A percentile compares a stretch with the other conserved stretches of the same genome.
Evolutionary conservation across 2,329 filamentous ascomycete genomes (phyloP).

Genomic region (Monilinia fructigena): DNA sequence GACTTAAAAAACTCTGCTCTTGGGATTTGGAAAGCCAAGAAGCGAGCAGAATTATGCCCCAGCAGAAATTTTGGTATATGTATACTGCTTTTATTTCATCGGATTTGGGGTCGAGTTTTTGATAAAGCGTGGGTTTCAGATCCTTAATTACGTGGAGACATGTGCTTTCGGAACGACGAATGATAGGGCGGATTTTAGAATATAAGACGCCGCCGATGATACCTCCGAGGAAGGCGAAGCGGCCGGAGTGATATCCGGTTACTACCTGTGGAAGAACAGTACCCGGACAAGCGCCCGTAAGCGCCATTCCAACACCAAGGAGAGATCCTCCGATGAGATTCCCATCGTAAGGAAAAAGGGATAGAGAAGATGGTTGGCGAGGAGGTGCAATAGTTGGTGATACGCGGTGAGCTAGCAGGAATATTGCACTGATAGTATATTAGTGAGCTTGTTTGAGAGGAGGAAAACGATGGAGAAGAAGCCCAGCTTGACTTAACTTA

Average conservation of each 20-base stretch:
- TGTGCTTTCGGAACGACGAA: conserved; percentile 15
- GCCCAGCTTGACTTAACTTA: conserved; percentile 43
- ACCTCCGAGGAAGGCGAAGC: conserved; percentile 54
- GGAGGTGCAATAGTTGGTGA: conserved; percentile 17
- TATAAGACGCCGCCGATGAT: conserved; percentile 54
- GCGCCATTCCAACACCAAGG: conserved; percentile 64
- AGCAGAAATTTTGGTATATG: conserved; percentile 30
- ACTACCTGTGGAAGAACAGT: conserved; percentile 62
- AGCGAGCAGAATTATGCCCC: conserved; percentile 23
- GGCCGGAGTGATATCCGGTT: conserved; percentile 51
- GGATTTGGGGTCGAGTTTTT: conserved; percentile 22
- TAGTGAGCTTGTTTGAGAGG: neutral
- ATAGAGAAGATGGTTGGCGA: conserved; percentile 21
- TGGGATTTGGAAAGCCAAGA: conserved; percentile 20
- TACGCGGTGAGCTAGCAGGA: conserved; percentile 41
- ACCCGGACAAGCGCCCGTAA: conserved; percentile 65
- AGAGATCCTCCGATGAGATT: conserved; percentile 63
- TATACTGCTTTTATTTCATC: conserved; percentile 22
- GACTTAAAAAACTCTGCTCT: conserved; percentile 24
- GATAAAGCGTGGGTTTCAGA: conserved; percentile 30
- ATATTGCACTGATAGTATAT: conserved; percentile 35
- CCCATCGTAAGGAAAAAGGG: conserved; percentile 59
- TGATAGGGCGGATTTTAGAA: conserved; percentile 34
- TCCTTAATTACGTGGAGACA: neutral
- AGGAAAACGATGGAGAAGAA: neutral